Evolutionary conservation across 1,139 yeast genomes (phyloP), one percentile per base, ranked within the genome.

Genomic region (Yamadazyma triangularis): DNA sequence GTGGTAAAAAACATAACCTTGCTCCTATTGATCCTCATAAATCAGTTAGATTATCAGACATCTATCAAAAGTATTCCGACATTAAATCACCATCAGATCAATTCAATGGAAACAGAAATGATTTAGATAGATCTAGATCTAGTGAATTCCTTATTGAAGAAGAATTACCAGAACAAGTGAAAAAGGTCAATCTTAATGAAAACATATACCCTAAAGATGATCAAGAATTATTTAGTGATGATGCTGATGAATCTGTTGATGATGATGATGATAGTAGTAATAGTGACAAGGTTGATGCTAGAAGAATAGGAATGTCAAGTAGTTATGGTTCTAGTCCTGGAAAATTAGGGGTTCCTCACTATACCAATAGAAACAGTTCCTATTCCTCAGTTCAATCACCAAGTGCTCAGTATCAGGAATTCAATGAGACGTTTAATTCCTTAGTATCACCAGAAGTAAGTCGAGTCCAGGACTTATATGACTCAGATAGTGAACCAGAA

Each of bases 401-500:
- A n/a, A 60, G 58, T 60, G 64, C 80, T 1, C 79, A 77, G 39
- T 74, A 72, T 45, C 53, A 71, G 23, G 78, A 73, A 39, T 72
- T 75, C 50, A 69, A 67, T 42, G 62, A 64, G 27, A 72, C 71
- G 34, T 71, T 70, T 42, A 55, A 56, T 24, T 35, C 44, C 6
- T 32, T 37, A n/a, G 29, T 43, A 4, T 30, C 47, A 3, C 45
- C 47, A n/a, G 28, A 31, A 16, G 21, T 24, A n/a, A 27, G 35
- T 3, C 36, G 52, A 51, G 35, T 27, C 6, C 25, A 19, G 14
- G 35, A 31, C 9, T 26, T 32, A 14, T 25, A 23, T 21, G 26
- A 26, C 13, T 31, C 39, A 30, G 50, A 44, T 23, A 33, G 35
- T 7, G 50, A 44, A 9, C 39, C 36, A 10, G 47, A 37, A 6